Percentiles rank a stretch among this genome's conserved stretches.
phyloP scores from a whole-genome alignment of 2,329 filamentous ascomycete species.

The Aaosphaeria arxii region DNA sequence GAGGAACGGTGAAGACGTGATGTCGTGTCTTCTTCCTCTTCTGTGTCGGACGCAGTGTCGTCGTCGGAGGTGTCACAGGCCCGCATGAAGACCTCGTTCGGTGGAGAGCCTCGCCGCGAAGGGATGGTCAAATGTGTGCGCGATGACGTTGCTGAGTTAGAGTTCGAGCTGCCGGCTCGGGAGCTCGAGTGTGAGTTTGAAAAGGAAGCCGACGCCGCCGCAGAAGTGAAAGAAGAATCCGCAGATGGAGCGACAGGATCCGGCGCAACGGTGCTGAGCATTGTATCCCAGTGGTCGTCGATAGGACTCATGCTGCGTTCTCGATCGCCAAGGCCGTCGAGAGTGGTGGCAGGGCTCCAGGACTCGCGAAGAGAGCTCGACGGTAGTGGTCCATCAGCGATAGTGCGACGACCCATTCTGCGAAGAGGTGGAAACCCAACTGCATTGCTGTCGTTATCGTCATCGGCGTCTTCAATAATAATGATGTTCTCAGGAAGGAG shows the following conservation, averaged over 20 bases:
- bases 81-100: conserved; percentile 41
- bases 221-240: conserved; percentile 78
- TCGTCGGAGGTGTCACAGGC: conserved; percentile 49
- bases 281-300: conserved; percentile 70
- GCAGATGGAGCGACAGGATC: conserved; percentile 78
- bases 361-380: conserved; percentile 36
- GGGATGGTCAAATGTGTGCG: conserved; percentile 38
- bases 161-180: conserved; percentile 48
- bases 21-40: conserved; percentile 47
- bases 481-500: conserved; percentile 1
- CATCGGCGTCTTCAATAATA: conserved; percentile 16
- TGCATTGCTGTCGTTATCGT: conserved; percentile 19
- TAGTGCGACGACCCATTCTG: conserved; percentile 36
- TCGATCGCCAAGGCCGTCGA: conserved; percentile 81
- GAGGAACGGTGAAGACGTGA: conserved; percentile 5
- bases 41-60: conserved; percentile 50
- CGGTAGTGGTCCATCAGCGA: conserved; percentile 34
- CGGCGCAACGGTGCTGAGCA: conserved; percentile 75
- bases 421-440: conserved; percentile 33
- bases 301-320: conserved; percentile 75
- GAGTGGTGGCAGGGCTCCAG: conserved; percentile 31
- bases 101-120: conserved; percentile 35
- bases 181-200: conserved; percentile 34
- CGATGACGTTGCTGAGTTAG: conserved; percentile 40
- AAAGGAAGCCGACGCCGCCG: conserved; percentile 52